These are phyloP conservation scores for Eragrostis curvula DNA, from an alignment of 176 grass and related monocot species.

Conservation along the genomic window DNA sequence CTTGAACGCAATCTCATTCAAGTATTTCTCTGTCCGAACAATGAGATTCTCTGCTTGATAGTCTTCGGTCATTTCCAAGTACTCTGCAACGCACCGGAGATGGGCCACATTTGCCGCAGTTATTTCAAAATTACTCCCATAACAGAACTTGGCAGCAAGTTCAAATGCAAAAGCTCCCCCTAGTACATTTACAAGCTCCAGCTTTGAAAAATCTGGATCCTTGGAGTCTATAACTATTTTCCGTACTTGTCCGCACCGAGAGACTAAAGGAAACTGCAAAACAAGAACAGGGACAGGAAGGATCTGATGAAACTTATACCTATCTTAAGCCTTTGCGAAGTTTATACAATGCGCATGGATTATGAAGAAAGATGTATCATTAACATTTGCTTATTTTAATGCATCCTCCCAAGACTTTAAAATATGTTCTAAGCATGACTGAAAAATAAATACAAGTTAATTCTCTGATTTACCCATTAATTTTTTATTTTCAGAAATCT, in stretches of 20 bases:
- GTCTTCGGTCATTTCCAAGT: constrained; percentile 92
- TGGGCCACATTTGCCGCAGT: constrained; percentile 62
- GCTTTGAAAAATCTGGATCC: constrained; percentile 46
- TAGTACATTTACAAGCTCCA: constrained; percentile 69
- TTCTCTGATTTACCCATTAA: neutral
- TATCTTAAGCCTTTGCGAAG: neutral
- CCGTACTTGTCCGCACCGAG: constrained; percentile 62
- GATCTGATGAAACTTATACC: neutral
- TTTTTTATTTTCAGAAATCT: neutral
- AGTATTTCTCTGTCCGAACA: constrained; percentile 58
- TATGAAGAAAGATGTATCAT: neutral
- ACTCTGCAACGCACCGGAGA: constrained; percentile 71
- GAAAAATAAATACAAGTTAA: neutral
- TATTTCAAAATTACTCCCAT: constrained; percentile 82
- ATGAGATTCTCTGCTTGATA: constrained; percentile 71
- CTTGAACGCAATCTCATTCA: constrained; percentile 63
- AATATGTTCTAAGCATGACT: neutral
- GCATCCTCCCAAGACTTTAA: neutral
- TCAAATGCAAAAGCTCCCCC: constrained; percentile 77
- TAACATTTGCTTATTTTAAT: neutral
- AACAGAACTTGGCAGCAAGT: constrained; percentile 74
- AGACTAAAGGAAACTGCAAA: constrained; percentile 67
- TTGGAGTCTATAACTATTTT: constrained; percentile 46
- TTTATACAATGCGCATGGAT: neutral
- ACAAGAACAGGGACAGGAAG: neutral